Percentiles rank a stretch among this genome's conserved stretches.
Evolutionary conservation across 257 asterid species (phyloP).

Genomic region (Solanum chiquidenum): DNA sequence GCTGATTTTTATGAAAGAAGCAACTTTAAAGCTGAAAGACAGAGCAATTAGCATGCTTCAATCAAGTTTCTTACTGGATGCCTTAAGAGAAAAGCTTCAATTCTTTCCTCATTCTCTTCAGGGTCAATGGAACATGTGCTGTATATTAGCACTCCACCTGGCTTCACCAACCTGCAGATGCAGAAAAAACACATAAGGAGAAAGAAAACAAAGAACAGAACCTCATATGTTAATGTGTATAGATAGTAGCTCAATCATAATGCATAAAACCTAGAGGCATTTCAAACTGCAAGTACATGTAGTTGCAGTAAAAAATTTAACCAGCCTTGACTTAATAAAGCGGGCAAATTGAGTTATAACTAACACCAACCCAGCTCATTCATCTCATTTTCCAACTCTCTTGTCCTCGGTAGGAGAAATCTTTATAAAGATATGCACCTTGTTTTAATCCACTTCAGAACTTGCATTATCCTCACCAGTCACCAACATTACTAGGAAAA

Average conservation of each 20-base stretch:
- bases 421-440: background rate
- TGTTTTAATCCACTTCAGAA: background rate
- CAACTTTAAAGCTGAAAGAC: background rate
- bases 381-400: background rate
- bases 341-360: background rate
- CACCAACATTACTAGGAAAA: background rate
- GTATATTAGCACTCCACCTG: constrained; percentile 67
- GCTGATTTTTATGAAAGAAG: background rate
- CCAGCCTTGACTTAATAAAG: background rate
- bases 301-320: background rate
- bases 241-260: background rate
- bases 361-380: background rate
- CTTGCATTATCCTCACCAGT: background rate
- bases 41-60: background rate
- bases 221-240: background rate
- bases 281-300: background rate
- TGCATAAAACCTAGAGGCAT: background rate
- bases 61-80: constrained; percentile 39
- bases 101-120: constrained; percentile 82
- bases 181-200: background rate
- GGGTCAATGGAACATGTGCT: constrained; percentile 92
- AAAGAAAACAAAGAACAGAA: background rate
- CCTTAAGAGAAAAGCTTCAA: constrained; percentile 69
- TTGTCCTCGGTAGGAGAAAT: background rate
- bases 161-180: constrained; percentile 61